These are phyloP conservation scores for Rosa chinensis DNA, from an alignment of 306 rosid genomes.

Conservation along the genomic window DNA sequence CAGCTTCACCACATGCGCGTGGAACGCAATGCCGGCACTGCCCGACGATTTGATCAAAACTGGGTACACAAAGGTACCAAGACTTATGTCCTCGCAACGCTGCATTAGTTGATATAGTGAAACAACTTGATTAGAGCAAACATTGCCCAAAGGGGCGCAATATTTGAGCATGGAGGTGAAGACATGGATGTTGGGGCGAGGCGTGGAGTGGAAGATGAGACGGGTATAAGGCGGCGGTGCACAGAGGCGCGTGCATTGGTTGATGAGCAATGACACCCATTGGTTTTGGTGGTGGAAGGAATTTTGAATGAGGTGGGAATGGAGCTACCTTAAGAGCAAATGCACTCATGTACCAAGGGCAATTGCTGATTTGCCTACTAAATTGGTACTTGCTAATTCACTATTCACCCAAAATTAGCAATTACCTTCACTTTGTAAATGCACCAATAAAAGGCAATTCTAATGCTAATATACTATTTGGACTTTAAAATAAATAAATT, in stretches of 20 bases:
- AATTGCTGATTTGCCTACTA: too few species aligned
- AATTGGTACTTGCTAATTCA: too few species aligned
- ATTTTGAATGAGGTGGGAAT: slow-evolving; percentile 46
- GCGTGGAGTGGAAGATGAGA: slow-evolving; percentile 37
- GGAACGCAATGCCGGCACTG: slow-evolving; percentile 41
- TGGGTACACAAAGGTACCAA: slow-evolving; percentile 43
- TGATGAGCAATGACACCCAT: slow-evolving; percentile 48
- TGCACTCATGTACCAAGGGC: too few species aligned
- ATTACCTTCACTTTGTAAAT: too few species aligned
- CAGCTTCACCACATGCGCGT: slow-evolving; percentile 43
- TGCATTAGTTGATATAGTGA: slow-evolving; percentile 46
- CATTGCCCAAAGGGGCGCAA: slow-evolving; percentile 36
- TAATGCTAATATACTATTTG: too few species aligned
- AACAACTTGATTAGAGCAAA: slow-evolving; percentile 22
- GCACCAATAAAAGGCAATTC: too few species aligned
- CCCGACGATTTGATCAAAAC: slow-evolving; percentile 48
- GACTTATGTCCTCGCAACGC: slow-evolving; percentile 15
- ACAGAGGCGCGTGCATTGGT: slow-evolving; percentile 55
- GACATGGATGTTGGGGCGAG: slow-evolving; percentile 36
- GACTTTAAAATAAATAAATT: too few species aligned
- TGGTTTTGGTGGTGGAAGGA: slow-evolving; percentile 49
- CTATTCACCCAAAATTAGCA: too few species aligned
- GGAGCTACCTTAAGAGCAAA: slow-evolving; percentile 37
- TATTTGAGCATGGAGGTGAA: slow-evolving; percentile 56
- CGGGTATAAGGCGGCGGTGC: slow-evolving; percentile 50